Evolutionary conservation across 495 filamentous ascomycete species (phyloP), one percentile per base, ranked within the genome.

Genomic region (Aspergillus saccharolyticus): DNA sequence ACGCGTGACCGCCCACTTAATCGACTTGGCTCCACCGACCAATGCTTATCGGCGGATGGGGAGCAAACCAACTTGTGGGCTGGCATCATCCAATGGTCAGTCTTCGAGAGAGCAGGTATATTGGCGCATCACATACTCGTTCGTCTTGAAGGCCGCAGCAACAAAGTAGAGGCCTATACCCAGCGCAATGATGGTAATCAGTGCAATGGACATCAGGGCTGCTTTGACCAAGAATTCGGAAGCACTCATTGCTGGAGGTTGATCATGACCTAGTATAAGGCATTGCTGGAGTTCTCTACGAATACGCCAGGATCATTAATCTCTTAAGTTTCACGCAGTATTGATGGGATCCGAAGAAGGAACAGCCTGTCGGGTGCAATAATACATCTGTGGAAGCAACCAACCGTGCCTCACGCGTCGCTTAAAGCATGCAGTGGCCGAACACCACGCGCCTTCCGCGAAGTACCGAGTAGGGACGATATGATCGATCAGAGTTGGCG

Each of bases 1-100:
- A 69, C 73, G 70, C 68, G 69, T 52, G 33, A 5, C 33, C 33
- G 33, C 33, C 33, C 33, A 15, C 12, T 39, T 8, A 9, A 39
- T 39, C 33, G 9, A 30, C 10, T 30, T 30, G 25, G 10, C 25
- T 10, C 10, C 10, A 4, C 25, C 25, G 10, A 10, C 4, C 25
- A 4, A 30, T 30, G 4, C 10, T 39, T 39, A 39, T 39, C 33
- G 33, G 10, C 33, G 33, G 5, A 39, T 39, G 33, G 33, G 33
- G 4, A 39, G 33, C 33, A 39, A 15, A 10, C 33, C 33, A 39
- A 39, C 33, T 39, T 39, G 33, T 5, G 33, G 33, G 10, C 33
- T 39, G n/a, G n/a, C n/a, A 39, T 39, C 6, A 39, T 12, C 6
- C 4, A 39, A 12, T 12, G 4, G 2, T 39, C 2, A 15, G 7